A percentile compares a stretch with the other conserved stretches of the same genome.
These are phyloP conservation scores for Eimeria zaria DNA, from an alignment of 169 alveolate species.

Conservation along the genomic window DNA sequence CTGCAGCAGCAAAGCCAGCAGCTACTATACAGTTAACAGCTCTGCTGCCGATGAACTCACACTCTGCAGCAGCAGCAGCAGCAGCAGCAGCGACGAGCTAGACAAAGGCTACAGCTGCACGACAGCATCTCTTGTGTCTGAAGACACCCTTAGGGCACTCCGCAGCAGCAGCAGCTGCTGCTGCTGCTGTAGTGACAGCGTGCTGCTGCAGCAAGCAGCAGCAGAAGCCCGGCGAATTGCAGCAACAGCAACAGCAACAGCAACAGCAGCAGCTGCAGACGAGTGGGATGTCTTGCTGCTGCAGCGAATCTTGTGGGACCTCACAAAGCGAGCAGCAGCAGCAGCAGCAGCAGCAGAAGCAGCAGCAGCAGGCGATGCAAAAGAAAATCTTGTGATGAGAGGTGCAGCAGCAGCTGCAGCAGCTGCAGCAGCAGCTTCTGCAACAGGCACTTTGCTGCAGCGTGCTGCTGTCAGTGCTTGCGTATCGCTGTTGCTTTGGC, in stretches of 20 bases:
- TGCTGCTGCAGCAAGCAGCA: conserved; percentile 59
- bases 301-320: conserved; percentile 29
- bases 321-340: conserved; percentile 15
- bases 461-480: conserved; percentile 71
- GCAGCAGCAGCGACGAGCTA: conserved; percentile 18
- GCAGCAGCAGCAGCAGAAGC: conserved; percentile 54
- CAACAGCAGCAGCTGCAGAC: conserved; percentile 40
- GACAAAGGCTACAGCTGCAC: conserved; percentile 3
- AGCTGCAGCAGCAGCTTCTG: no score
- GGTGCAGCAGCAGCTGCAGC: conserved; percentile 16
- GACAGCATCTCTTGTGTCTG: neutral
- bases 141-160: neutral
- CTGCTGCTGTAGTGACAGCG: conserved; percentile 45
- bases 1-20: conserved; percentile 24
- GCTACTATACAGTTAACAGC: conserved; percentile 57
- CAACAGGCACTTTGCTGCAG: conserved; percentile 1
- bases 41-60: conserved; percentile 22
- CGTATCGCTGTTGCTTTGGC: conserved; percentile 36
- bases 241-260: conserved; percentile 25
- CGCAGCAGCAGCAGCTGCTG: conserved; percentile 35
- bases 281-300: neutral
- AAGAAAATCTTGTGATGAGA: neutral
- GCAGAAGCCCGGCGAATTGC: conserved; percentile 30
- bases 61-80: conserved; percentile 43
- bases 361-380: conserved; percentile 5